phyloP scores from a whole-genome alignment of 2,329 filamentous ascomycete genomes.

The Pseudogymnoascus destructans region DNA sequence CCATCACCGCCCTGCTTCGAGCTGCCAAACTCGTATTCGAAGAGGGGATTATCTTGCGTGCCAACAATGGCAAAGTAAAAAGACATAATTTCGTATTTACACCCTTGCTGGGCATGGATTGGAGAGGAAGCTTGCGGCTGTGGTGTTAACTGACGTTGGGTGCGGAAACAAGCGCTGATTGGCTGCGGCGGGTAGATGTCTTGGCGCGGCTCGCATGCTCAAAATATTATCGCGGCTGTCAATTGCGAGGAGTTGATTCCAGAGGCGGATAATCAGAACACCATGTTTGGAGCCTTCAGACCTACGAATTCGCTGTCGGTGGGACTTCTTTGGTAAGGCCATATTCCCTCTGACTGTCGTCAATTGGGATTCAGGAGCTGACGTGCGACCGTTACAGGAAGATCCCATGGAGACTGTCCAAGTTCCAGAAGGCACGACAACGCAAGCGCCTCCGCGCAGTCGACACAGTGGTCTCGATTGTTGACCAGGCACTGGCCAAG shows the following conservation, averaged over 20 bases:
- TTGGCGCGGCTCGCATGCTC: slow-evolving; percentile 17
- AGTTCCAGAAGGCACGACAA: slow-evolving; percentile 80
- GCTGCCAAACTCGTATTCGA: slow-evolving; percentile 94
- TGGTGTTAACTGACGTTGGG: slow-evolving; percentile 10
- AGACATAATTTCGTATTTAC: slow-evolving; percentile 50
- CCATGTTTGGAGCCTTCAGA: slow-evolving; percentile 77
- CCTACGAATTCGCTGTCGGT: slow-evolving; percentile 62
- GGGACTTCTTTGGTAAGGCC: slow-evolving; percentile 65
- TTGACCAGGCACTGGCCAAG: slow-evolving; percentile 66
- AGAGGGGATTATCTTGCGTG: slow-evolving; percentile 88
- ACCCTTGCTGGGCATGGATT: slow-evolving; percentile 20
- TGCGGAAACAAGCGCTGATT: slow-evolving; percentile 17
- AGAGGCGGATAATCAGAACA: slow-evolving; percentile 19
- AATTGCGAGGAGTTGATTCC: neutral
- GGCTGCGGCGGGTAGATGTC: slow-evolving; percentile 14
- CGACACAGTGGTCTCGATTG: slow-evolving; percentile 71
- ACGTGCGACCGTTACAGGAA: slow-evolving; percentile 45
- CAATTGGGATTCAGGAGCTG: slow-evolving; percentile 12
- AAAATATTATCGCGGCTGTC: slow-evolving; percentile 9
- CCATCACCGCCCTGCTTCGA: slow-evolving; percentile 94
- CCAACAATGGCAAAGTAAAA: slow-evolving; percentile 98
- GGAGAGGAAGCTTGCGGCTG: slow-evolving; percentile 3
- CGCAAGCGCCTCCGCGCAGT: slow-evolving; percentile 71
- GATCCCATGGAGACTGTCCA: slow-evolving; percentile 89
- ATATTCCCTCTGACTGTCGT: slow-evolving; percentile 9